Evolutionary conservation across 768 basidiomycete species (phyloP).

Genomic region (Psilocybe subaeruginosa): DNA sequence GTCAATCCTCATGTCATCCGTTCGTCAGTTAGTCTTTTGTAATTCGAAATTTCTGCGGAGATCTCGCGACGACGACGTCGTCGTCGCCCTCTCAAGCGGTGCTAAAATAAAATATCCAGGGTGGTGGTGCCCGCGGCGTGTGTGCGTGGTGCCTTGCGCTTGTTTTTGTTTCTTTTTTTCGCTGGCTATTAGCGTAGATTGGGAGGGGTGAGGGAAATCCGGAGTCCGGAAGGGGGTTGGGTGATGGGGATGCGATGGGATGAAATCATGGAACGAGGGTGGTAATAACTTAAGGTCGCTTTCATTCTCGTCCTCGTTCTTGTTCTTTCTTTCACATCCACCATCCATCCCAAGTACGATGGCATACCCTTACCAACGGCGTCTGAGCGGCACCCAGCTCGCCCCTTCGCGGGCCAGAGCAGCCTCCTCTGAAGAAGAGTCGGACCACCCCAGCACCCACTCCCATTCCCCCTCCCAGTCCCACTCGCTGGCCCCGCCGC

Average conservation of each 20-base stretch:
- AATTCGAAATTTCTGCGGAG: too few species aligned
- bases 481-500: slow-evolving; percentile 19
- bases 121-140: too few species aligned
- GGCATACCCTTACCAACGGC: slow-evolving; percentile 21
- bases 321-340: background rate
- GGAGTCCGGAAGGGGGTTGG: too few species aligned
- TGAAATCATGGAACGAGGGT: background rate
- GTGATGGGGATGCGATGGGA: background rate
- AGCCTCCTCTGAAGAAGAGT: background rate
- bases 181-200: too few species aligned
- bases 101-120: too few species aligned
- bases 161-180: too few species aligned
- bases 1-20: background rate
- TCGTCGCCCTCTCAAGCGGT: too few species aligned
- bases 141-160: too few species aligned
- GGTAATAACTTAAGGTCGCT: background rate
- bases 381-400: slow-evolving; percentile 9
- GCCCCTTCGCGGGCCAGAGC: slow-evolving; percentile 2
- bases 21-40: background rate
- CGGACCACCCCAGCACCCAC: background rate
- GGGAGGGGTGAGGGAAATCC: too few species aligned
- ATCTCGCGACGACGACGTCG: too few species aligned
- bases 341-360: slow-evolving; percentile 1
- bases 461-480: background rate
- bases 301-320: background rate